These are phyloP conservation scores for Rhizopogon roseolus DNA, from an alignment of 768 basidiomycete species.

Conservation along the genomic window DNA sequence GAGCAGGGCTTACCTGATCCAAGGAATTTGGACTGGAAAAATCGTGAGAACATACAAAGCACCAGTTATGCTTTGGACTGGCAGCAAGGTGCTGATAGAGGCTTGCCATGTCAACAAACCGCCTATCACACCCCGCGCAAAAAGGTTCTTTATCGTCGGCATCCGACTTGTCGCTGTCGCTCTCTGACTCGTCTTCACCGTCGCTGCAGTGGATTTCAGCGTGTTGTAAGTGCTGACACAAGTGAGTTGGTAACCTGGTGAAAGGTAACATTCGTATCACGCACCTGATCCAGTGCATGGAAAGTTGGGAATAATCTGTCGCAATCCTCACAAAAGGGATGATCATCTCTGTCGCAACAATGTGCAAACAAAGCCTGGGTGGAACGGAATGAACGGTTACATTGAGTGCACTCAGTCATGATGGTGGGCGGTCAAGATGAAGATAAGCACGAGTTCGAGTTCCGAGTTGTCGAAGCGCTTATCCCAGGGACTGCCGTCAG, in stretches of 20 bases:
- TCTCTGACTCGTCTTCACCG: constrained; percentile 3
- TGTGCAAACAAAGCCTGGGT: constrained; percentile 14
- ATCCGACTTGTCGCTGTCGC: not conserved
- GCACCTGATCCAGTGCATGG: constrained; percentile 10
- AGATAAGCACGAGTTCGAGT: not conserved
- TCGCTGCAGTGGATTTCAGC: not conserved
- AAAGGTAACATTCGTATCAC: not conserved
- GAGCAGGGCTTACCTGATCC: constrained; percentile 26
- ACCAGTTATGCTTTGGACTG: constrained; percentile 28
- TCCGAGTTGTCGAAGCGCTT: not conserved
- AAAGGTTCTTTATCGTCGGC: constrained; percentile 9
- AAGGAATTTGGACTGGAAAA: constrained; percentile 19
- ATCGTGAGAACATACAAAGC: constrained; percentile 27
- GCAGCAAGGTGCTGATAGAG: constrained; percentile 18
- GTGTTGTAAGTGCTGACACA: not conserved
- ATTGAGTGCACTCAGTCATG: not conserved
- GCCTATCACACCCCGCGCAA: constrained; percentile 19
- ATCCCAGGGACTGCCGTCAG: not conserved
- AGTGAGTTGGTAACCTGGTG: too few species aligned
- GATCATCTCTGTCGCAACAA: constrained; percentile 12
- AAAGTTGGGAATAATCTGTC: constrained; percentile 12
- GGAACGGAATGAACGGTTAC: not conserved
- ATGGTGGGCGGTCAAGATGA: not conserved
- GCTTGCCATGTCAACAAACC: constrained; percentile 13
- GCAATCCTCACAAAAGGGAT: constrained; percentile 15